Base-by-base conservation (phyloP, 2,329 filamentous ascomycete genomes). In the Clarireedia hainanense region DNA sequence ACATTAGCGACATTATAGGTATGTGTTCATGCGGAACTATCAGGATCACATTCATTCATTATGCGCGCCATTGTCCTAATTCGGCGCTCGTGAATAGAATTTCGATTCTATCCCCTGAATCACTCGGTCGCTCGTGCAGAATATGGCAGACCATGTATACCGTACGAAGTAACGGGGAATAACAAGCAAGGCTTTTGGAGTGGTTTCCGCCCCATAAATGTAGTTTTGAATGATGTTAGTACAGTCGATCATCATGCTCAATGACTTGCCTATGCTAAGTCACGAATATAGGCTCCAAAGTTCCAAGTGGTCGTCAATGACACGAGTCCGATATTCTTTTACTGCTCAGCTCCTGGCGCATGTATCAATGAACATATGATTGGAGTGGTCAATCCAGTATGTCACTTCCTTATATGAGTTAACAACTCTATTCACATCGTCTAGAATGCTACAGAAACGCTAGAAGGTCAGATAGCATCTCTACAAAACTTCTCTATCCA, bases 361-460 rank as follows among this genome's bases (percentile, higher is more conserved):
- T 92, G 88, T 64, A 75, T 75, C 5, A 26, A 59, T 2, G 78
- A 85, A 50, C 76, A 80, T 30, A 92, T 91, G 88, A 79, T 92
- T n/a, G 88, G 88, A 3, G 85, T 81, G 1, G 84, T 92, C 63
- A 92, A 91, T 65, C 79, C 84, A 7, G 80, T 84, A 73, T 57
- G 74, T 54, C 20, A n/a, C 23, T 9, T 10, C 39, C 12, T 12
- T 34, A 34, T 12, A 14, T 12, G 10, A 4, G 3, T 42, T 20
- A 17, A 42, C 2, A 42, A 2, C 26, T 2, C 30, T 24, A 47
- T 40, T 39, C 20, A 17, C 15, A 34, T 45, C 12, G 15, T 43
- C 34, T 34, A 64, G 61, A 65, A 66, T 39, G 42, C 59, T 6
- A 63, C 61, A 6, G 51, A 64, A 50, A 66, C 63, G 10, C 51